Conservation (phyloP, 164 flowering plant species). For the Protea cynaroides region DNA sequence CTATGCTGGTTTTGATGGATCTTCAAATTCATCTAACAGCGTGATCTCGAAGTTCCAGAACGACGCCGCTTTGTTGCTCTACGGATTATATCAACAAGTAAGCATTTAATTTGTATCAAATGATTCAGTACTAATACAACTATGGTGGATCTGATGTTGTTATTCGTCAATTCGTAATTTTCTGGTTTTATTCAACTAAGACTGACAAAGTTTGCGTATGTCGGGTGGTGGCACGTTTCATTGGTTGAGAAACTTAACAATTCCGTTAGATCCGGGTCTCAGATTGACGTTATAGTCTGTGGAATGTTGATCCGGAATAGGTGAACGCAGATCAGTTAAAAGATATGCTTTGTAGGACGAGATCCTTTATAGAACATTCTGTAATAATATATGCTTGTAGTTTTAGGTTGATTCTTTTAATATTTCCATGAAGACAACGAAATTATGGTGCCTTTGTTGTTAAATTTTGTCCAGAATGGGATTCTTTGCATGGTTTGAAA, state of each 20-base stretch:
- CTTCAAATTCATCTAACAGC: slow-evolving; percentile 34
- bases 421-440: background rate
- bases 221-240: background rate
- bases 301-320: background rate
- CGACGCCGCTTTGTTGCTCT: slow-evolving; percentile 77
- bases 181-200: no score
- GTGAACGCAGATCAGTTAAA: slow-evolving; percentile 11
- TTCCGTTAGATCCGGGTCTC: slow-evolving; percentile 16
- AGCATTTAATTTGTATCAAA: background rate
- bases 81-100: slow-evolving; percentile 89
- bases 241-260: background rate
- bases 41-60: slow-evolving; percentile 63
- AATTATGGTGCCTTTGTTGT: background rate
- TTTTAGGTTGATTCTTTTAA: background rate
- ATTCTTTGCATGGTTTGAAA: background rate
- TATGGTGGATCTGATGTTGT: slow-evolving; percentile 4
- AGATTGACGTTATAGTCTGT: background rate
- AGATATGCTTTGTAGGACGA: background rate
- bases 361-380: background rate
- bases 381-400: background rate
- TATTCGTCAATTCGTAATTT: background rate
- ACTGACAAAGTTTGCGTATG: background rate
- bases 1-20: slow-evolving; percentile 83
- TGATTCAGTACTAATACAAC: background rate
- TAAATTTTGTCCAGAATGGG: background rate